These are phyloP conservation scores for Trametes elegans DNA, from an alignment of 768 basidiomycete species.

Conservation along the genomic window DNA sequence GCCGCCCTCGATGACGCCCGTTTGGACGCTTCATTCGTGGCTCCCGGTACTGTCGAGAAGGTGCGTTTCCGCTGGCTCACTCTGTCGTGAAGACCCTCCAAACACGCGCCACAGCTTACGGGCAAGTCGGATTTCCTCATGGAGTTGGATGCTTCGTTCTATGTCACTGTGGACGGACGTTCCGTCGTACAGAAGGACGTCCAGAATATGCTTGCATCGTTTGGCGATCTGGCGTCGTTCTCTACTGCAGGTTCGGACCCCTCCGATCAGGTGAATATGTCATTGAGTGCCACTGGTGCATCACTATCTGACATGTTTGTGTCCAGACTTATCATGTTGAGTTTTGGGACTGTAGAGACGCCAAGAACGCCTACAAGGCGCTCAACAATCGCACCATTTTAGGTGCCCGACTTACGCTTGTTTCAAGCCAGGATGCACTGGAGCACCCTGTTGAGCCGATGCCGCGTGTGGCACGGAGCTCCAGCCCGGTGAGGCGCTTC, in stretches of 20 bases:
- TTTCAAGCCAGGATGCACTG: constrained; percentile 32
- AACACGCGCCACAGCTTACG: constrained; percentile 55
- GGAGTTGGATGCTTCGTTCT: constrained; percentile 52
- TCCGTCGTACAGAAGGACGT: constrained; percentile 23
- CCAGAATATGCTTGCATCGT: constrained; percentile 28
- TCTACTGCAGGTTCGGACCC: constrained; percentile 11
- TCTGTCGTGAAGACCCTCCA: no score
- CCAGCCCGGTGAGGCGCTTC: constrained; percentile 2
- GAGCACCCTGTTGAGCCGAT: constrained; percentile 6
- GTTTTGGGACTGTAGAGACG: constrained; percentile 65
- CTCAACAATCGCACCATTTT: constrained; percentile 50
- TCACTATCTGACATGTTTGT: background rate
- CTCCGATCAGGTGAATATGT: constrained; percentile 17
- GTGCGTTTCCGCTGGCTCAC: background rate
- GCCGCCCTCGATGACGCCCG: constrained; percentile 21
- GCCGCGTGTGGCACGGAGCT: background rate
- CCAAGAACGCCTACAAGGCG: constrained; percentile 47
- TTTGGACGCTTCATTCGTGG: constrained; percentile 5
- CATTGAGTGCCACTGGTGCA: background rate
- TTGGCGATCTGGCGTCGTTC: constrained; percentile 34
- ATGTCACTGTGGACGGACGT: constrained; percentile 40
- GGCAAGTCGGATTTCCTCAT: constrained; percentile 53
- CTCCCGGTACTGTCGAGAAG: constrained; percentile 10
- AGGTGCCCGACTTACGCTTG: constrained; percentile 49
- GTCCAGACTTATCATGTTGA: constrained; percentile 54